These are phyloP conservation scores for Marasmius fiardii DNA, from an alignment of 1,284 basidiomycete species.

Conservation along the genomic window DNA sequence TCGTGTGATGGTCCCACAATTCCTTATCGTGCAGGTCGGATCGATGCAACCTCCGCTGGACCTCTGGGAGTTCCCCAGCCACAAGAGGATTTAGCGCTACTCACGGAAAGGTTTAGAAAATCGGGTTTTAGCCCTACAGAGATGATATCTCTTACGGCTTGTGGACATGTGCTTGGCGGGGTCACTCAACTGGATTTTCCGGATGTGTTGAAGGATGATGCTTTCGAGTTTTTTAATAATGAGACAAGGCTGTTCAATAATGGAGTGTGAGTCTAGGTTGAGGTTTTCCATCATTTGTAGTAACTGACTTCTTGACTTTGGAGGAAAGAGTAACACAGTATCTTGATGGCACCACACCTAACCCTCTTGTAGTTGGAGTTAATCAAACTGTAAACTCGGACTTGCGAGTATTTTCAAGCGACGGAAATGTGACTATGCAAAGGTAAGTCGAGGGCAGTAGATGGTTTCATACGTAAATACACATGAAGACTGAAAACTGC, in stretches of 20 bases:
- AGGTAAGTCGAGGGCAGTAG: neutral
- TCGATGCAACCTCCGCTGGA: slow-evolving; percentile 25
- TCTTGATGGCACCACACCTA: slow-evolving; percentile 25
- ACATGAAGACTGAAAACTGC: neutral
- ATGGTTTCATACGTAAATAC: too few relatives aligned
- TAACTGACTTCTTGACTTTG: too few relatives aligned
- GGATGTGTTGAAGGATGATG: slow-evolving; percentile 16
- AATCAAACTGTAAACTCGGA: slow-evolving; percentile 27
- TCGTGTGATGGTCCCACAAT: slow-evolving; percentile 29
- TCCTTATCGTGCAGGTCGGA: slow-evolving; percentile 27
- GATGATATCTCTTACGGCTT: slow-evolving; percentile 31
- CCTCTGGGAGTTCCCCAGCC: slow-evolving; percentile 27
- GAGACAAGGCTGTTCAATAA: slow-evolving; percentile 24
- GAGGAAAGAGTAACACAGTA: slow-evolving; percentile 24
- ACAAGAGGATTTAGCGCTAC: slow-evolving; percentile 22
- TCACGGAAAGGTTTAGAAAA: slow-evolving; percentile 22
- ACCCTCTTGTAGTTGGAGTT: slow-evolving; percentile 23
- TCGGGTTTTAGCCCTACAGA: slow-evolving; percentile 26
- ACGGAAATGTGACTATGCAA: slow-evolving; percentile 6
- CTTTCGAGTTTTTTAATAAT: slow-evolving; percentile 17
- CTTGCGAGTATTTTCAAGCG: slow-evolving; percentile 12
- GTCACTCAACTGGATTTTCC: slow-evolving; percentile 29
- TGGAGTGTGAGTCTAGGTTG: slow-evolving; percentile 21
- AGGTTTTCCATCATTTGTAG: too few relatives aligned
- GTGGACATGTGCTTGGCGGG: slow-evolving; percentile 30